Conservation (phyloP, 331 rosid genomes). For the Arachis monticola region DNA sequence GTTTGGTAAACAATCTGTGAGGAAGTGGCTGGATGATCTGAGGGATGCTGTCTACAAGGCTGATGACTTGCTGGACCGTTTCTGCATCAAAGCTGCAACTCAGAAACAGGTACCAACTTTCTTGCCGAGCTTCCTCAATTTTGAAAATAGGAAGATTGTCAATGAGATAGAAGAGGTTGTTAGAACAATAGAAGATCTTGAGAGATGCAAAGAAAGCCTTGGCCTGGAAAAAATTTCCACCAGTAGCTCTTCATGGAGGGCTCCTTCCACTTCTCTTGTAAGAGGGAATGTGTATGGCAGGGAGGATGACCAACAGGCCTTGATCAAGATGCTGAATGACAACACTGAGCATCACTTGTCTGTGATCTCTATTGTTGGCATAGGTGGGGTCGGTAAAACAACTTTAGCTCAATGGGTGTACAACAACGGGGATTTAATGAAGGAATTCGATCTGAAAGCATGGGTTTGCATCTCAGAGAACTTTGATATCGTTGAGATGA, state of each 20-base stretch:
- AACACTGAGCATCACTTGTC: not conserved
- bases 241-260: constrained; percentile 17
- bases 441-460: constrained; percentile 22
- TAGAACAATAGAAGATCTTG: not conserved
- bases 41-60: too few species aligned
- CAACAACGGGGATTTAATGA: constrained; percentile 10
- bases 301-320: constrained; percentile 26
- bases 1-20: too few species aligned
- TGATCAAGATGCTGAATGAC: not conserved
- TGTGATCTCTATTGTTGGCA: constrained; percentile 30
- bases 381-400: constrained; percentile 17
- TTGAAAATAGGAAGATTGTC: not conserved
- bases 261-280: constrained; percentile 23
- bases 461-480: not conserved
- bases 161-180: not conserved
- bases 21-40: too few species aligned
- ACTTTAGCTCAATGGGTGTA: constrained; percentile 39
- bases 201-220: too few species aligned
- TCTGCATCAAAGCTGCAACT: too few species aligned
- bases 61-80: too few species aligned
- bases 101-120: too few species aligned
- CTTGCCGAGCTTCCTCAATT: too few species aligned
- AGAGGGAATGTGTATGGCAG: constrained; percentile 1
- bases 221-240: not conserved
- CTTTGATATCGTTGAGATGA: constrained; percentile 22